Base-by-base conservation (phyloP, 768 basidiomycete species). In the Rhizopogon salebrosus region DNA sequence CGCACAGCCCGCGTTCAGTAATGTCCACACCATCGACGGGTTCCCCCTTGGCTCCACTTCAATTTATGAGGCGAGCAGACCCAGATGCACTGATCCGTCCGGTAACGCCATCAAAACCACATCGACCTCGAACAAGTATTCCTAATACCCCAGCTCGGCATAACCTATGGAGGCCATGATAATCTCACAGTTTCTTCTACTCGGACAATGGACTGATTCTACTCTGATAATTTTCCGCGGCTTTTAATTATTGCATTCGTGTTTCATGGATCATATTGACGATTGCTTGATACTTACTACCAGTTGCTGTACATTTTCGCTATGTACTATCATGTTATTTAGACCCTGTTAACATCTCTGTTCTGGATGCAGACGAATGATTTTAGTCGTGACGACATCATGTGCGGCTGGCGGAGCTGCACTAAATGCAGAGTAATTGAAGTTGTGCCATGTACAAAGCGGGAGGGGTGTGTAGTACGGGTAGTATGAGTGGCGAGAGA, bases 1-100 rank as follows among this genome's bases (percentile, higher is more conserved):
- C 75, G 26, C 68, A 65, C 13, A 80, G 79, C 52, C 74, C 80
- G 5, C 68, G 70, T 31, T 75, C 76, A 1, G 57, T 75, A 35
- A 72, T 66, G 52, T 76, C 83, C 3, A 80, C 85, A 18, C 77
- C 84, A 1, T 77, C 73, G 38, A 78, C 83, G 31, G 84, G 85
- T 13, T 90, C 90, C 0, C 88, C 92, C 10, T 65, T 92, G 48
- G 83, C 84, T 7, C 82, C 92, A 1, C 70, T 95, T 41, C 91
- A 95, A 64, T 94, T 92, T 70, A 81, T 95, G 57, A 78, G 92
- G 52, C 82, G 85, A 43, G 92, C 88, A 36, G 87, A 88, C 37
- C 73, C 71, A 24, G 85, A 86, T 16, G 71, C 74, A 45, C 62
- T n/a, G n/a, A n/a, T 79, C 48, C 79, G 84, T 50, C 79, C 86